These are phyloP conservation scores for Hirschfeldia incana DNA, from an alignment of 345 rosid genomes.

Conservation along the genomic window DNA sequence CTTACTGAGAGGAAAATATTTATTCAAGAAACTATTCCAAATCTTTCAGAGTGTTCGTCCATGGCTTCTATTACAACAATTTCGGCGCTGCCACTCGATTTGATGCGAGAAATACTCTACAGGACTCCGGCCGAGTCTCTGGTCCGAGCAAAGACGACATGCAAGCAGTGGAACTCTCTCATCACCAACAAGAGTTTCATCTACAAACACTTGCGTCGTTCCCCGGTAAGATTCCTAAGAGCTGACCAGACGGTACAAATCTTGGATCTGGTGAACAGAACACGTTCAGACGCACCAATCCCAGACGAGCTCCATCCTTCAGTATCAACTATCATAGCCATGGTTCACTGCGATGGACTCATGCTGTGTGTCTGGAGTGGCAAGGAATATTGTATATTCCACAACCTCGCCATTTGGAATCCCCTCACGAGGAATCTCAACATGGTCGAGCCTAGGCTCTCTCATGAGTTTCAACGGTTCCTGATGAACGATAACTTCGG, in stretches of 20 bases:
- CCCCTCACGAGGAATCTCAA: background rate
- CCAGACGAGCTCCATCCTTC: background rate
- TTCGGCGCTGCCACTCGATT: background rate
- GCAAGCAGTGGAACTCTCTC: background rate
- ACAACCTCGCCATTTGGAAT: background rate
- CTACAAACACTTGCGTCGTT: too few species aligned
- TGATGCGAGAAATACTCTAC: background rate
- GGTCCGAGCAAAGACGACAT: background rate
- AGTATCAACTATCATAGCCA: background rate
- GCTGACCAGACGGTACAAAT: too few species aligned
- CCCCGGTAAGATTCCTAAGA: too few species aligned
- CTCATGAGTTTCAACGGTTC: background rate
- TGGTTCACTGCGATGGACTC: background rate
- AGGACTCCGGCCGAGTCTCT: background rate
- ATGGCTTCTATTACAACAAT: background rate
- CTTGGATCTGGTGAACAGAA: too few species aligned
- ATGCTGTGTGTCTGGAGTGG: background rate
- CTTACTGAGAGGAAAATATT: too few species aligned
- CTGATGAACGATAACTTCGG: background rate
- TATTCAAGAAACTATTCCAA: too few species aligned
- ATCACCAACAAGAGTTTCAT: background rate
- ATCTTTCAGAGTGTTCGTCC: background rate
- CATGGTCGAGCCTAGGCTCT: background rate
- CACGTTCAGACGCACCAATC: background rate
- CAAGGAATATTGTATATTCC: background rate